Conservation (phyloP, 2,329 filamentous ascomycete genomes). For the Huntiella savannae region DNA sequence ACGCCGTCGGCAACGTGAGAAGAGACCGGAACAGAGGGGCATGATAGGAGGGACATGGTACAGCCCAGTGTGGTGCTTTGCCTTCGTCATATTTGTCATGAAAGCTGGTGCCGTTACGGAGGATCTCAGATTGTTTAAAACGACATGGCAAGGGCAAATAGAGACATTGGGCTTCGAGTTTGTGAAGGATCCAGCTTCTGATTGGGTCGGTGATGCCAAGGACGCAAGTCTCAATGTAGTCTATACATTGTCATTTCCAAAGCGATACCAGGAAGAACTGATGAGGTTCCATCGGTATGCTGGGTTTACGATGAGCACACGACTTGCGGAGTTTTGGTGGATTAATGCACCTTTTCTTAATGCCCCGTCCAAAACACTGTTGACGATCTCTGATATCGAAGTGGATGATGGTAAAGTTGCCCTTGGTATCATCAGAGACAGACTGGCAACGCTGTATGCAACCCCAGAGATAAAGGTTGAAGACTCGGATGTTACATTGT, state of each 20-base stretch:
- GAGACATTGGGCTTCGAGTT: too few relatives aligned
- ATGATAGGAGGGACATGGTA: background rate
- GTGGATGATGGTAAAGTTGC: background rate
- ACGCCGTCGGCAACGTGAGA: background rate
- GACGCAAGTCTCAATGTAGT: too few relatives aligned
- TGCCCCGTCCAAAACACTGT: background rate
- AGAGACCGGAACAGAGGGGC: background rate
- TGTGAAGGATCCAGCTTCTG: too few relatives aligned
- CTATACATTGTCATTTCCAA: too few relatives aligned
- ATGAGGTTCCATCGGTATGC: background rate
- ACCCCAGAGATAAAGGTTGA: background rate
- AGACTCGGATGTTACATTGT: constrained; percentile 29
- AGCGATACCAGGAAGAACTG: too few relatives aligned
- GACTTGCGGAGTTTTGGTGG: background rate
- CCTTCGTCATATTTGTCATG: background rate
- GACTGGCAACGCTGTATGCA: background rate
- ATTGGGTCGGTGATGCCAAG: too few relatives aligned
- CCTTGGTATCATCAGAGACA: constrained; percentile 1
- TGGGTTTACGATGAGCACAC: background rate
- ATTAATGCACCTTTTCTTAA: constrained; percentile 2
- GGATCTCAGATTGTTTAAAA: background rate
- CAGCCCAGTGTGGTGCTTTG: background rate
- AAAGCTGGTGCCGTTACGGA: background rate
- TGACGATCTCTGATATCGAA: constrained; percentile 1
- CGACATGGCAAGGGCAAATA: background rate